Percentiles rank a stretch among this genome's conserved stretches.
phyloP scores from a whole-genome alignment of 257 asterid genomes.

The Salvia rosmarinus region DNA sequence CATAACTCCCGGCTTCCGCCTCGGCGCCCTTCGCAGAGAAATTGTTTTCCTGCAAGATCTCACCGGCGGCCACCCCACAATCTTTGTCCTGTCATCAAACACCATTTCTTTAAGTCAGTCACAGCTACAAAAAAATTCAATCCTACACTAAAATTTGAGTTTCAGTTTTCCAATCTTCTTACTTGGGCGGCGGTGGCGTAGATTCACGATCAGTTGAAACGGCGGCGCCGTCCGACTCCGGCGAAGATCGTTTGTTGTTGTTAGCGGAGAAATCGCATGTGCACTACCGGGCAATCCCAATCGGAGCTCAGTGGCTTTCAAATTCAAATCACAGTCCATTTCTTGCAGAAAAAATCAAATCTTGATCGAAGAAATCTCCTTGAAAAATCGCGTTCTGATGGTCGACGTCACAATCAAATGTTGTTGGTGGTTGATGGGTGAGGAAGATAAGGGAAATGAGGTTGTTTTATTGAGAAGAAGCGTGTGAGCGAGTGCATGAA shows the following conservation, averaged over 20 bases:
- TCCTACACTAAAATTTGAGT: too few species aligned
- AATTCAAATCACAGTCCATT: constrained; percentile 57
- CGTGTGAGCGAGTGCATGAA: constrained; percentile 38
- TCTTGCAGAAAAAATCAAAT: neutral
- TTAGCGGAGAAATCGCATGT: constrained; percentile 38
- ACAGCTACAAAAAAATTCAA: neutral
- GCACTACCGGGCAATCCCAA: constrained; percentile 66
- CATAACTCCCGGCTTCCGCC: constrained; percentile 50
- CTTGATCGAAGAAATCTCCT: neutral
- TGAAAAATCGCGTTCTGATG: neutral
- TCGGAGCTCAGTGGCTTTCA: constrained; percentile 83
- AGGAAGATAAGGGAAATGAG: neutral
- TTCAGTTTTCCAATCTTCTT: constrained; percentile 41
- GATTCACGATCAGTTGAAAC: constrained; percentile 39
- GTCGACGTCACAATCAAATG: neutral
- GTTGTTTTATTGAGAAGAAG: constrained; percentile 28
- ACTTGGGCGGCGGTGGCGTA: constrained; percentile 62
- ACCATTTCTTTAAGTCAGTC: neutral
- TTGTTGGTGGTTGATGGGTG: neutral
- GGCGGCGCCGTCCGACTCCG: constrained; percentile 38
- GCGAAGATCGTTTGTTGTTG: constrained; percentile 55
- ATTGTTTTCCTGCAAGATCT: constrained; percentile 64
- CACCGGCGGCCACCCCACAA: constrained; percentile 95
- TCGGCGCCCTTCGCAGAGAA: constrained; percentile 54
- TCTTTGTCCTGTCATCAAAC: constrained; percentile 60